Conservation (phyloP, 768 basidiomycete species). For the Mycena rosella region DNA sequence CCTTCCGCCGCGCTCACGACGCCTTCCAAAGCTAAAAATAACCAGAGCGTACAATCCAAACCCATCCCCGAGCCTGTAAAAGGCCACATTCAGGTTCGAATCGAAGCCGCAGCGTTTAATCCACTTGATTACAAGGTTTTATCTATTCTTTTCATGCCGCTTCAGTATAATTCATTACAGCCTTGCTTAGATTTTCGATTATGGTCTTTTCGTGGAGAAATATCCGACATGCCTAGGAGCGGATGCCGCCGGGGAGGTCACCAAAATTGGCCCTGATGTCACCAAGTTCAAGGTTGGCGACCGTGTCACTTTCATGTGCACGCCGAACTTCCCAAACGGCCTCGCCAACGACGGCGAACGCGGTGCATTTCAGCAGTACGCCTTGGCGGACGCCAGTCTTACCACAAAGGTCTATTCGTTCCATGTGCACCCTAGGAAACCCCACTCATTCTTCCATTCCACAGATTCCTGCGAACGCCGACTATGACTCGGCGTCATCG, state of each 20-base stretch:
- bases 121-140: conserved; percentile 14
- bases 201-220: conserved; percentile 42
- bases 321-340: not conserved
- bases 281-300: conserved; percentile 51
- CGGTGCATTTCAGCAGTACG: conserved; percentile 28
- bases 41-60: not conserved
- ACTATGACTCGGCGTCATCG: conserved; percentile 14
- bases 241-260: conserved; percentile 55
- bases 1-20: no score
- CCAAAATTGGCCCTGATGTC: conserved; percentile 53
- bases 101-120: conserved; percentile 23
- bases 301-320: conserved; percentile 42
- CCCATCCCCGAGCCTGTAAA: conserved; percentile 10
- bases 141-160: not conserved
- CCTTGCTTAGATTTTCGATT: not conserved
- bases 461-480: conserved; percentile 10
- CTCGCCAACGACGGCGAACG: not conserved
- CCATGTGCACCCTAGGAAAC: not conserved
- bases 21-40: no score
- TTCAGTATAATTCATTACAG: not conserved
- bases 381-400: not conserved
- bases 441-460: not conserved
- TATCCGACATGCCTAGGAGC: conserved; percentile 52
- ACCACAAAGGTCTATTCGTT: conserved; percentile 7
- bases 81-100: conserved; percentile 18